Conservation (phyloP, 2,329 filamentous ascomycete species). For the Fusarium nelsonii region DNA sequence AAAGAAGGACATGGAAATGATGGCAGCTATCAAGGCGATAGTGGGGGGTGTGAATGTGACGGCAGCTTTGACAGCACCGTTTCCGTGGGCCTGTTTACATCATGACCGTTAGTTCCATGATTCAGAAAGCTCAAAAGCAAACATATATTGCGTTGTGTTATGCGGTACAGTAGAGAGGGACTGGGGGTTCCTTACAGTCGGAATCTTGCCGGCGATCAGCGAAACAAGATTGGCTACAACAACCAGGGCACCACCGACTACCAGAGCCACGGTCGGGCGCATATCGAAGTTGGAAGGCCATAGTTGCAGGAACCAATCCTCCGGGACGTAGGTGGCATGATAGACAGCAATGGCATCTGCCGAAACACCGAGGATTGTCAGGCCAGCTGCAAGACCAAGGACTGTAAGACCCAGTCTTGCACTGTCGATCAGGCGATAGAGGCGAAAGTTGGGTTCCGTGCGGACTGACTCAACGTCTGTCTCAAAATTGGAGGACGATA, state of each 20-base stretch:
- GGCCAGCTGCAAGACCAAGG: conserved; percentile 63
- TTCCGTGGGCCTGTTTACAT: conserved; percentile 41
- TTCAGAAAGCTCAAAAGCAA: conserved; percentile 5
- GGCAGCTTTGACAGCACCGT: conserved; percentile 32
- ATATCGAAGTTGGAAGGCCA: conserved; percentile 71
- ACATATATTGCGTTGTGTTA: neutral
- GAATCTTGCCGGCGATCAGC: conserved; percentile 62
- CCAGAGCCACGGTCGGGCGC: conserved; percentile 67
- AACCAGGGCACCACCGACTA: conserved; percentile 65
- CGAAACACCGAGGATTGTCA: conserved; percentile 67
- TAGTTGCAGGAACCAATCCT: conserved; percentile 63
- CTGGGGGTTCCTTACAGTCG: conserved; percentile 58
- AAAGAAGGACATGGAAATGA: conserved; percentile 68
- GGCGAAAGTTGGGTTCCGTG: conserved; percentile 55
- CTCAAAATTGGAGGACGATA: conserved; percentile 63
- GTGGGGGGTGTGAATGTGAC: conserved; percentile 48
- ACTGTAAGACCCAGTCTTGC: conserved; percentile 62
- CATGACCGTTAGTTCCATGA: conserved; percentile 29
- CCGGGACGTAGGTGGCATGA: conserved; percentile 63
- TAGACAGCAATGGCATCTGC: conserved; percentile 68
- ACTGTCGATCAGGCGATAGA: conserved; percentile 58
- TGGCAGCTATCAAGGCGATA: conserved; percentile 54
- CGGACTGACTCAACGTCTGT: conserved; percentile 56
- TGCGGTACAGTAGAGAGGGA: neutral
- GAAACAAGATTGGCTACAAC: conserved; percentile 62